A percentile compares a stretch with the other conserved stretches of the same genome.
phyloP scores from a whole-genome alignment of 371 early-diverging fungal genomes.

The Syncephalis fuscata region DNA sequence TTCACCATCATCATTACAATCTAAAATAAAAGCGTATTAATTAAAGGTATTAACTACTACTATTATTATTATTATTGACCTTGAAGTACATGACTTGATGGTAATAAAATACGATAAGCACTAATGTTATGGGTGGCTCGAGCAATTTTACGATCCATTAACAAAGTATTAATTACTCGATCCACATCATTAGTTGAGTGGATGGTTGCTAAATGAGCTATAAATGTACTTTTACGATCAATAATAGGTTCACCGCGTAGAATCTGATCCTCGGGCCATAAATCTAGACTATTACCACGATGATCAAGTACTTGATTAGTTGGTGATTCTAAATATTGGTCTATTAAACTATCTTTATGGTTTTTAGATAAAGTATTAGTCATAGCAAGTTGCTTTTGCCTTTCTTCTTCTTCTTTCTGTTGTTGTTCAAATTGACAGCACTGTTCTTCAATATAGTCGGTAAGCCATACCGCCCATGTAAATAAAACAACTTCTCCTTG shows the following conservation, averaged over 20 bases:
- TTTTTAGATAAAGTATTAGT: too few species aligned
- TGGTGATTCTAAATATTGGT: too few species aligned
- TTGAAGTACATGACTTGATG: constrained; percentile 34
- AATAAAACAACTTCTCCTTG: background rate
- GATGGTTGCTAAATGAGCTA: constrained; percentile 65
- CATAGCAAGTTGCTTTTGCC: too few species aligned
- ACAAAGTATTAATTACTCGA: constrained; percentile 31
- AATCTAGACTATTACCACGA: background rate
- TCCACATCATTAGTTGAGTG: constrained; percentile 33
- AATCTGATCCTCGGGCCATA: constrained; percentile 5
- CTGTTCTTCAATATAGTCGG: background rate
- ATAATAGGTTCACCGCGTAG: constrained; percentile 31
- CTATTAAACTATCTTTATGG: too few species aligned
- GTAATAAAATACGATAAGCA: constrained; percentile 61
- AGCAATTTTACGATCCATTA: constrained; percentile 58
- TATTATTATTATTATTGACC: constrained; percentile 9
- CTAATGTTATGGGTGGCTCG: constrained; percentile 80
- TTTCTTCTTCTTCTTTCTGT: background rate
- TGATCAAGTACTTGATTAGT: too few species aligned
- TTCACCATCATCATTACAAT: constrained; percentile 74
- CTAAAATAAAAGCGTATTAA: constrained; percentile 9
- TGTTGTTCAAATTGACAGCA: background rate
- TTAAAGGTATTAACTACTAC: background rate
- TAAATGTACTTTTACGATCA: constrained; percentile 75
- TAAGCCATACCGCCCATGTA: background rate